A percentile compares a stretch with the other conserved stretches of the same genome.
These are phyloP conservation scores for Paracoccidioides lutzii DNA, from an alignment of 2,329 filamentous ascomycete species.

Conservation along the genomic window DNA sequence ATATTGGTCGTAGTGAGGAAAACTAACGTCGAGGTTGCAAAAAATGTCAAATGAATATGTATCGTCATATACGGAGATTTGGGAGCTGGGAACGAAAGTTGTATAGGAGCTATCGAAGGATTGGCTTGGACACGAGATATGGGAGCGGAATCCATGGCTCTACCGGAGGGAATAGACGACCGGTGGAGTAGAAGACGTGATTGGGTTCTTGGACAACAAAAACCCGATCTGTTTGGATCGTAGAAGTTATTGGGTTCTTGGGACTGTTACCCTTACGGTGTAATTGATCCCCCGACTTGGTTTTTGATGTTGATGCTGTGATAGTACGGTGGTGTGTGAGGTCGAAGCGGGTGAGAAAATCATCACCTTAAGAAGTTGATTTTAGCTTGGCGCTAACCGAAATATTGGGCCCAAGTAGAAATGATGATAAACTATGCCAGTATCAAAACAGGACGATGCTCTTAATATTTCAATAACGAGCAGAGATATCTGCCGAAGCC, in stretches of 20 bases:
- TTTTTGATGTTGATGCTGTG: not conserved
- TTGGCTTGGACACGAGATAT: not conserved
- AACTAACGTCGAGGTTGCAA: slow-evolving; percentile 40
- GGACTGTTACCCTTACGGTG: too few relatives aligned
- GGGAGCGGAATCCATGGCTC: slow-evolving; percentile 13
- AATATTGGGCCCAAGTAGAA: not conserved
- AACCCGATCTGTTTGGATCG: too few relatives aligned
- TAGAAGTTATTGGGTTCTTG: not conserved
- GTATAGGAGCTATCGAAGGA: slow-evolving; percentile 31
- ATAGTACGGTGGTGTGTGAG: not conserved
- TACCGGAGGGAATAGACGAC: not conserved
- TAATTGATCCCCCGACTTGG: not conserved
- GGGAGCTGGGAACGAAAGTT: slow-evolving; percentile 46
- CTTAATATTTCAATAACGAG: too few relatives aligned
- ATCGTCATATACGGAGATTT: slow-evolving; percentile 44
- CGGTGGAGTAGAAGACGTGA: not conserved
- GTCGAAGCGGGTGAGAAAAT: not conserved
- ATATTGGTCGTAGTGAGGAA: slow-evolving; percentile 44
- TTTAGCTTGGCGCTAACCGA: slow-evolving; percentile 2
- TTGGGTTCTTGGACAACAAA: not conserved
- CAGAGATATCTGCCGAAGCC: not conserved
- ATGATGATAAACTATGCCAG: too few relatives aligned
- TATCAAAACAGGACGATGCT: too few relatives aligned
- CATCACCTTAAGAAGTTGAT: not conserved
- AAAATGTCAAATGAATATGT: slow-evolving; percentile 45